Evolutionary conservation across 2,329 filamentous ascomycete genomes (phyloP), one percentile per base, ranked within the genome.

Genomic region (Sordariomycetes sp.): DNA sequence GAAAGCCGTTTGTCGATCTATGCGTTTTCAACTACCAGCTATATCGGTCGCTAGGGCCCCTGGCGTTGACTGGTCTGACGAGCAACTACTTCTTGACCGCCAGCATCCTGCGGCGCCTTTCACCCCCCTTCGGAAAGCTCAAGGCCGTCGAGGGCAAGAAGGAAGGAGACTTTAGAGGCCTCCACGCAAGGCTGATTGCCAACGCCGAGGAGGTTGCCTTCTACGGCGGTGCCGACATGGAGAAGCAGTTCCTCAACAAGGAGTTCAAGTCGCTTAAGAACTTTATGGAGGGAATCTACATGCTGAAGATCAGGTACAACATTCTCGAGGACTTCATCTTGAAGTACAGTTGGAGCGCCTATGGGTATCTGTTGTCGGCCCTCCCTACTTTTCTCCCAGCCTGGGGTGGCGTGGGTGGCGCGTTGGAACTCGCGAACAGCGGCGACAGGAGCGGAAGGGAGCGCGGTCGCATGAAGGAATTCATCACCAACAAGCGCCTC

Each of bases 221-320:
- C 69, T 99, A 99, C 65, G 91, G 91, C 28, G 94, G 94, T 39
- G 90, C 92, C 8, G 89, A 94, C 54, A 96, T 95, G 75, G 94
- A 99, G 70, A 94, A 94, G 71, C 84, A 88, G 2, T 95, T 96
- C 68, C 76, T 99, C 10, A 90, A 95, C 65, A 86, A 84, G 65
- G 91, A 95, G 64, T 99, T 96, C 75, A 89, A 86, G 68, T 94
- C 92, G 53, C 77, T 99, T 32, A 94, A 94, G 70, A 86, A 82
- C 61, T 96, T 91, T 89, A 97, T 99, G 92, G 94, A 99, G 69
- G 87, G 89, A 52, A 96, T 99, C 62, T 99, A 99, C 72, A 91
- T 90, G 70, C 84, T 97, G 62, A 96, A 96, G 72, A 96, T 99
- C 62, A 86, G 90, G 17, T 99, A 99, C 75, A 99, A 97, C 68